Percentiles rank a stretch among this genome's conserved stretches.
phyloP scores from a whole-genome alignment of 352 stramenopile genomes.

The Phytophthora uliginosa region DNA sequence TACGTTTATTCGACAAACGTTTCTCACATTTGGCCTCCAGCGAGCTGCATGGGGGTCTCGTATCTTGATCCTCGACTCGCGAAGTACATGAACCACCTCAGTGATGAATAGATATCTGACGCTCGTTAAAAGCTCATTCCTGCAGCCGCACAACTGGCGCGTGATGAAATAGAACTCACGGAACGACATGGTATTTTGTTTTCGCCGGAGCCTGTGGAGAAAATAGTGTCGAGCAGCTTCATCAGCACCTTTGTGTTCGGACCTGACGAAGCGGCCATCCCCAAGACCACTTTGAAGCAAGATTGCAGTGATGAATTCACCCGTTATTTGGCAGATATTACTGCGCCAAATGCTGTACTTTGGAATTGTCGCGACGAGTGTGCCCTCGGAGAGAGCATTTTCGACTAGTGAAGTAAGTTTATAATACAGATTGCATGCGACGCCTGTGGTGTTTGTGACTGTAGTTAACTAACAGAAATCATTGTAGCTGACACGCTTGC shows the following conservation, averaged over 20 bases:
- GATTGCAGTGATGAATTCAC: background rate
- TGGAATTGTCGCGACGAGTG: conserved; percentile 20
- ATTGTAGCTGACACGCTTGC: background rate
- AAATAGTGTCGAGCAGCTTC: background rate
- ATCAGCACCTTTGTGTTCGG: background rate
- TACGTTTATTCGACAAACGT: background rate
- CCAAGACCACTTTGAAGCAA: background rate
- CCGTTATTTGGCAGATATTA: background rate
- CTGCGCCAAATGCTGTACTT: background rate
- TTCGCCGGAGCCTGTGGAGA: background rate
- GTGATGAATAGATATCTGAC: background rate
- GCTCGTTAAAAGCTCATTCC: background rate
- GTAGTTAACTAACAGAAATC: background rate
- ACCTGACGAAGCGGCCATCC: background rate
- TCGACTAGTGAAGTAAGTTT: conserved; percentile 13
- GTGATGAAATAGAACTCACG: background rate
- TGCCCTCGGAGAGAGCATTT: conserved; percentile 25
- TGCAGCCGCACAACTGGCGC: background rate
- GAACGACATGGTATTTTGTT: background rate
- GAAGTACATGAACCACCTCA: background rate
- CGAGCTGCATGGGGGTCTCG: background rate
- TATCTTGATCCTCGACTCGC: background rate
- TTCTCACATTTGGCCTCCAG: background rate
- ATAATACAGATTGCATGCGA: background rate
- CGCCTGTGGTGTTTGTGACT: background rate